Evolutionary conservation across 1,139 yeast species (phyloP).

Genomic region (Kodamaea fungicola): DNA sequence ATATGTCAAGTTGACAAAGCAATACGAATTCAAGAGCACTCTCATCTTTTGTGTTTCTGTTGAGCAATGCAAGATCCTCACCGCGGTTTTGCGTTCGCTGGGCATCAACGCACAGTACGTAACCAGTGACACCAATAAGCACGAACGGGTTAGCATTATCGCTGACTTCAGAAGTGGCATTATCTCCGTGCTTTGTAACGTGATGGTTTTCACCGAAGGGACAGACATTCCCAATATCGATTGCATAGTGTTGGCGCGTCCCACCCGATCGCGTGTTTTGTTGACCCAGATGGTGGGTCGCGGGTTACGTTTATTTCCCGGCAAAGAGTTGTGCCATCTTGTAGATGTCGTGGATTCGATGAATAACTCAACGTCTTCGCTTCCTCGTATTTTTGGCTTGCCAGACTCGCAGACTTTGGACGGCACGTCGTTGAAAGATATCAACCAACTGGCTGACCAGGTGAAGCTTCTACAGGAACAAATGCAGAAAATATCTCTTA

Average conservation of each 20-base stretch:
- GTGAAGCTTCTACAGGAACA: slow-evolving; percentile 12
- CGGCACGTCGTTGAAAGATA: slow-evolving; percentile 29
- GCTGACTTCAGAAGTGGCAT: slow-evolving; percentile 59
- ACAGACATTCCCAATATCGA: slow-evolving; percentile 93
- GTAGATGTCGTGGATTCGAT: slow-evolving; percentile 72
- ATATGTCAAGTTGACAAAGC: slow-evolving; percentile 44
- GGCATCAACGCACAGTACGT: slow-evolving; percentile 76
- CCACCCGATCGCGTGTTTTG: slow-evolving; percentile 71
- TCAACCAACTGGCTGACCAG: slow-evolving; percentile 21
- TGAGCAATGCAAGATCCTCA: slow-evolving; percentile 57
- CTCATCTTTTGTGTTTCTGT: slow-evolving; percentile 77
- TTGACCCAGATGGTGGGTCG: slow-evolving; percentile 90
- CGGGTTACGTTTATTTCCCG: slow-evolving; percentile 65
- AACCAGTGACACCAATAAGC: slow-evolving; percentile 58
- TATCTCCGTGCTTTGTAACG: slow-evolving; percentile 76
- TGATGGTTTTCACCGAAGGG: slow-evolving; percentile 91
- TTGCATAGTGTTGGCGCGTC: slow-evolving; percentile 73
- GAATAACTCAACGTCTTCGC: slow-evolving; percentile 50
- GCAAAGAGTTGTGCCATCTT: slow-evolving; percentile 66
- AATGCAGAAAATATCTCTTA: slow-evolving; percentile 11
- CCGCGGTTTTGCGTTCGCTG: slow-evolving; percentile 48
- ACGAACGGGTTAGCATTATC: slow-evolving; percentile 51
- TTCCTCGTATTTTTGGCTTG: slow-evolving; percentile 54
- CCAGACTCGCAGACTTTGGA: slow-evolving; percentile 30
- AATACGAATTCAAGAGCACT: slow-evolving; percentile 52